Evolutionary conservation across 192 early-diverging fungal genomes (phyloP).

Genomic region (Allomyces macrogynus): DNA sequence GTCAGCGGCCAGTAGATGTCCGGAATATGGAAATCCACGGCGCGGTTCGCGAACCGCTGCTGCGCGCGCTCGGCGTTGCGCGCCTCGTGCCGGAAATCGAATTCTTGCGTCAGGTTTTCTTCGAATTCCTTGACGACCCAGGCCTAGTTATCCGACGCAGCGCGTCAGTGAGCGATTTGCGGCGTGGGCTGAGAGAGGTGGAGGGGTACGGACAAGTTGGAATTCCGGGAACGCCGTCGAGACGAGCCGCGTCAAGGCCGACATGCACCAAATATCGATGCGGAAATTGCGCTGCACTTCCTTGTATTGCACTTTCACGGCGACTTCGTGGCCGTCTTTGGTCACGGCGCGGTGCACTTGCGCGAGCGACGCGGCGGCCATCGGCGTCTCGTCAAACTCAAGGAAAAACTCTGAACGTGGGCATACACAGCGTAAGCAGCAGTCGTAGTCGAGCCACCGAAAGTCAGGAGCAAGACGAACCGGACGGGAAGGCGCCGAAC

Average conservation of each 20-base stretch:
- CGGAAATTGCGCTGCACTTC: constrained; percentile 22
- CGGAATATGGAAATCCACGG: constrained; percentile 19
- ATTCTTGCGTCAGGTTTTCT: constrained; percentile 21
- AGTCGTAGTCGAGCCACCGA: too few relatives aligned
- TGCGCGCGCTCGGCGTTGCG: constrained; percentile 21
- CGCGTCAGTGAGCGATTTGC: too few relatives aligned
- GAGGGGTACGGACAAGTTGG: constrained; percentile 4
- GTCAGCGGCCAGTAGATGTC: constrained; percentile 23
- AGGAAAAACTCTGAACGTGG: constrained; percentile 21
- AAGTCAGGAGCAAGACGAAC: too few relatives aligned
- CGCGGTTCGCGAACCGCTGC: constrained; percentile 19
- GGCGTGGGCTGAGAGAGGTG: too few relatives aligned
- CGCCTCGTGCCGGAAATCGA: constrained; percentile 23
- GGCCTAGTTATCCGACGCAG: neutral
- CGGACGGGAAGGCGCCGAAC: constrained; percentile 9
- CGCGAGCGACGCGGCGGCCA: constrained; percentile 25
- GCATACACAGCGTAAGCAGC: too few relatives aligned
- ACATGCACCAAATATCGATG: constrained; percentile 24
- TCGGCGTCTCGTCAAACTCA: constrained; percentile 20
- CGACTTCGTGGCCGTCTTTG: constrained; percentile 14
- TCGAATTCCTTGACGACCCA: constrained; percentile 26
- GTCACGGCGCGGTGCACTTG: constrained; percentile 25
- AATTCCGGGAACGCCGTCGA: constrained; percentile 22
- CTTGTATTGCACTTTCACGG: constrained; percentile 26
- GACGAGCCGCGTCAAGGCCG: constrained; percentile 20